Conservation (phyloP, 352 stramenopile genomes). For the Globisporangium barbulae region DNA sequence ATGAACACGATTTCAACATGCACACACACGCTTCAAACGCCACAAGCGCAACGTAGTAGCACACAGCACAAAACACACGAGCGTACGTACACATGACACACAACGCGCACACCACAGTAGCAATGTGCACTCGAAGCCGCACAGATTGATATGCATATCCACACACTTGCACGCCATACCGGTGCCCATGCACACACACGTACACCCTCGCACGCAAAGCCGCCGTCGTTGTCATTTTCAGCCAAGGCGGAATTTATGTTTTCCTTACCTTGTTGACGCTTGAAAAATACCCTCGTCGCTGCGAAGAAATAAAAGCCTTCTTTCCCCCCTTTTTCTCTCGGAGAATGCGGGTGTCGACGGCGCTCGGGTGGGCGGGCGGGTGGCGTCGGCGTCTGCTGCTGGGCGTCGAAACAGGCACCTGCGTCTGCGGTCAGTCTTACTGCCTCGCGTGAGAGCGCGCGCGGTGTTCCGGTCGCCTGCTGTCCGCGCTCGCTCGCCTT, state of each 20-base stretch:
- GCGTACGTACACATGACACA: neutral
- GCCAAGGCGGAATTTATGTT: neutral
- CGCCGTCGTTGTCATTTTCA: constrained; percentile 7
- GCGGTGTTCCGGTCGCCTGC: neutral
- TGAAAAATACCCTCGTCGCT: constrained; percentile 2
- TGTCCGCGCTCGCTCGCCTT: constrained; percentile 3
- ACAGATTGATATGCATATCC: constrained; percentile 17
- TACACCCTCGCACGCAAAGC: neutral
- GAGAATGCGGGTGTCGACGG: neutral
- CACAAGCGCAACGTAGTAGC: neutral
- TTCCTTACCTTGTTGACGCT: constrained; percentile 9
- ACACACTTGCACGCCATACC: neutral
- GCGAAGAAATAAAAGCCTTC: constrained; percentile 11
- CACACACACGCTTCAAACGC: neutral
- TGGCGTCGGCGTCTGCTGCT: neutral
- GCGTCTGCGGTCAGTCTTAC: neutral
- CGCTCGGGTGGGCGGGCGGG: neutral
- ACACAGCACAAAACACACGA: neutral
- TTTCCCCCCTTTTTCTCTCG: constrained; percentile 4
- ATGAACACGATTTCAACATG: neutral
- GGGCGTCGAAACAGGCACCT: neutral
- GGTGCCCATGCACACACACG: neutral
- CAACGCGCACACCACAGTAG: neutral
- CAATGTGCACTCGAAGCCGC: neutral
- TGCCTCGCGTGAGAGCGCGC: constrained; percentile 4